These are phyloP conservation scores for Neofusicoccum sp. DNA, from an alignment of 2,329 filamentous ascomycete genomes.

Conservation along the genomic window DNA sequence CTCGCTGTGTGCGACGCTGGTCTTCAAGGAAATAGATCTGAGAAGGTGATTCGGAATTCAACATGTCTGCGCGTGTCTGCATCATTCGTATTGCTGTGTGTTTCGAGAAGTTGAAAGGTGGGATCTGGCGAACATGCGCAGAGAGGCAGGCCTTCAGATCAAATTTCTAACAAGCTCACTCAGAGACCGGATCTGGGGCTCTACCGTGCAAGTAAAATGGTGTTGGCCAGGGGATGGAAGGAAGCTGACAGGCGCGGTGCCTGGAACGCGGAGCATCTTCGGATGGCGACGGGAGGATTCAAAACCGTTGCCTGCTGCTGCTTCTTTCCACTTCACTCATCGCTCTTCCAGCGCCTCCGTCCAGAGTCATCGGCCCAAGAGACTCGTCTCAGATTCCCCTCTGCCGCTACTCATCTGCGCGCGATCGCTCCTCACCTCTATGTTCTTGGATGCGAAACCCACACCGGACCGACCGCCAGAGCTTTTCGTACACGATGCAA, in stretches of 20 bases:
- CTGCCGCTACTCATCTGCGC: neutral
- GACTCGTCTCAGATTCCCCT: neutral
- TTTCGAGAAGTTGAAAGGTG: no score
- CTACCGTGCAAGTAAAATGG: no score
- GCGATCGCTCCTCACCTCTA: neutral
- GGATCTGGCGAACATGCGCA: no score
- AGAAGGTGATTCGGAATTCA: neutral
- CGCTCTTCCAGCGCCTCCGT: neutral
- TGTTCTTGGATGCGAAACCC: no score
- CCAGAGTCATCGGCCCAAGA: neutral
- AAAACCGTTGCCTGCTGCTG: neutral
- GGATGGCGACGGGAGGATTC: slow-evolving; percentile 1
- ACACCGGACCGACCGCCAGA: no score
- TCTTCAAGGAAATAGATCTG: neutral
- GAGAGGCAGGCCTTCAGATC: no score
- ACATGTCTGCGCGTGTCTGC: neutral
- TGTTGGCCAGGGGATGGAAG: neutral
- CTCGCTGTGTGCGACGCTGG: neutral
- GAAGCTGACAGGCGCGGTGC: neutral
- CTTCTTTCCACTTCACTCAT: slow-evolving; percentile 5
- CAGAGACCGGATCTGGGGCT: no score
- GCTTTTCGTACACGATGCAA: no score
- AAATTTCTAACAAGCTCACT: no score
- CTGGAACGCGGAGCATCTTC: neutral
- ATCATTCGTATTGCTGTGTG: no score